Evolutionary conservation across 345 rosid species (phyloP).

Genomic region (Iberis pinnata): DNA sequence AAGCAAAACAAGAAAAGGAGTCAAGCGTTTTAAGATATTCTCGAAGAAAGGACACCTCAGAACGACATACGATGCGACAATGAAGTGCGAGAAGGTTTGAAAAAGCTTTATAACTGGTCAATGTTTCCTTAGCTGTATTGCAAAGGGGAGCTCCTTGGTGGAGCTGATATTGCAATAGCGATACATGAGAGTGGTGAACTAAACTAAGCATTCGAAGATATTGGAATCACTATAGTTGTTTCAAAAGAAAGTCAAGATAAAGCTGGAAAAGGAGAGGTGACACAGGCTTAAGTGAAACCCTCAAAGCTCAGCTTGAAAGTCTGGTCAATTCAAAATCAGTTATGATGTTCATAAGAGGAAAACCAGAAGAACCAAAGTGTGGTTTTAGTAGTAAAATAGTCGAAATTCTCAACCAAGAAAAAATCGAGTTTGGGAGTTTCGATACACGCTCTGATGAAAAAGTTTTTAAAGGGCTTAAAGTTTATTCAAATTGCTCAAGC

Average conservation of each 20-base stretch:
- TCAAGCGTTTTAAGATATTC: constrained; percentile 36
- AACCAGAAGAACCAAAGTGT: constrained; percentile 77
- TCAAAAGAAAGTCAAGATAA: constrained; percentile 25
- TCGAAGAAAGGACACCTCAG: constrained; percentile 71
- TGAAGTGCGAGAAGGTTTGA: constrained; percentile 87
- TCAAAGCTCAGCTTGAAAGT: constrained; percentile 50
- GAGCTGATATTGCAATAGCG: constrained; percentile 73
- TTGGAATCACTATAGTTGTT: constrained; percentile 38
- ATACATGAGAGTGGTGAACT: constrained; percentile 93
- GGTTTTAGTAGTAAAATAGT: constrained; percentile 90
- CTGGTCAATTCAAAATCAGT: constrained; percentile 62
- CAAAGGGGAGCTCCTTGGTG: constrained; percentile 96
- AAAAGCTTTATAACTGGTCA: constrained; percentile 94
- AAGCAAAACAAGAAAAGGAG: constrained; percentile 29
- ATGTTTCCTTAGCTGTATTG: constrained; percentile 93
- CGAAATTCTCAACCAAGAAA: constrained; percentile 69
- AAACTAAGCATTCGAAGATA: constrained; percentile 62
- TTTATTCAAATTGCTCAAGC: constrained; percentile 93
- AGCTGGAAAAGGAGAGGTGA: constrained; percentile 40
- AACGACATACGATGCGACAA: constrained; percentile 64
- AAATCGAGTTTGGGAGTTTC: constrained; percentile 64
- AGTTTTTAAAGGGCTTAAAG: constrained; percentile 89
- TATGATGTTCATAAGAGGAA: constrained; percentile 93
- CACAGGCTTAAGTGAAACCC: constrained; percentile 51
- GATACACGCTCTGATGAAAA: constrained; percentile 73